phyloP scores from a whole-genome alignment of 1,284 basidiomycete genomes.

The Agaricales sp. region DNA sequence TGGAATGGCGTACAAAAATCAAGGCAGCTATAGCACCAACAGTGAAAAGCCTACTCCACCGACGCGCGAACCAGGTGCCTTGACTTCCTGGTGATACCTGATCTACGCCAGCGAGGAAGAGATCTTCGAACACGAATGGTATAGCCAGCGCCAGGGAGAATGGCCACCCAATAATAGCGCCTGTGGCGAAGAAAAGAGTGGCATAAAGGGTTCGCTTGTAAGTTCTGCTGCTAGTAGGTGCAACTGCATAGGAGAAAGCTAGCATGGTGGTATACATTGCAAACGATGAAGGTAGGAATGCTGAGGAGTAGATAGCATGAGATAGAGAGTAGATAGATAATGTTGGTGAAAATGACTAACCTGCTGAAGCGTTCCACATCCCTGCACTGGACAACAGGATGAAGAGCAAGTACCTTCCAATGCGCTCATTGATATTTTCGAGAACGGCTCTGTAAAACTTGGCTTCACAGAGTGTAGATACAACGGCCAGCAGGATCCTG shows the following conservation, averaged over 20 bases:
- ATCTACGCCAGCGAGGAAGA: slow-evolving; percentile 73
- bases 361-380: slow-evolving; percentile 85
- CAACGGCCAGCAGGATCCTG: slow-evolving; percentile 67
- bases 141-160: slow-evolving; percentile 81
- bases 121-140: slow-evolving; percentile 88
- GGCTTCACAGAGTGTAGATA: slow-evolving; percentile 77
- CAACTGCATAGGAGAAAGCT: slow-evolving; percentile 70
- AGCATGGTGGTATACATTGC: slow-evolving; percentile 87
- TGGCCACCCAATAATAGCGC: slow-evolving; percentile 93
- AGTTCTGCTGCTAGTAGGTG: slow-evolving; percentile 53
- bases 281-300: slow-evolving; percentile 91
- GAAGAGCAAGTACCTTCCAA: slow-evolving; percentile 87
- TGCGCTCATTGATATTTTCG: slow-evolving; percentile 77
- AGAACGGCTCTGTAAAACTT: slow-evolving; percentile 77
- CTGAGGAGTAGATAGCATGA: slow-evolving; percentile 32
- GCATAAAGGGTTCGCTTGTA: slow-evolving; percentile 48
- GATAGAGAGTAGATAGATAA: slow-evolving; percentile 4
- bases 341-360: slow-evolving; percentile 39
- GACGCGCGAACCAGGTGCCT: slow-evolving; percentile 45
- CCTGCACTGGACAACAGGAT: slow-evolving; percentile 80
- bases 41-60: slow-evolving; percentile 53
- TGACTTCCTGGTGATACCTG: slow-evolving; percentile 42
- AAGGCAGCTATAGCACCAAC: slow-evolving; percentile 49
- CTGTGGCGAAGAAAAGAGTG: slow-evolving; percentile 68
- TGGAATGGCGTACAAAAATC: slow-evolving; percentile 49